Evolutionary conservation across 768 basidiomycete species (phyloP), one percentile per base, ranked within the genome.

Genomic region (Lactarius deliciosus): DNA sequence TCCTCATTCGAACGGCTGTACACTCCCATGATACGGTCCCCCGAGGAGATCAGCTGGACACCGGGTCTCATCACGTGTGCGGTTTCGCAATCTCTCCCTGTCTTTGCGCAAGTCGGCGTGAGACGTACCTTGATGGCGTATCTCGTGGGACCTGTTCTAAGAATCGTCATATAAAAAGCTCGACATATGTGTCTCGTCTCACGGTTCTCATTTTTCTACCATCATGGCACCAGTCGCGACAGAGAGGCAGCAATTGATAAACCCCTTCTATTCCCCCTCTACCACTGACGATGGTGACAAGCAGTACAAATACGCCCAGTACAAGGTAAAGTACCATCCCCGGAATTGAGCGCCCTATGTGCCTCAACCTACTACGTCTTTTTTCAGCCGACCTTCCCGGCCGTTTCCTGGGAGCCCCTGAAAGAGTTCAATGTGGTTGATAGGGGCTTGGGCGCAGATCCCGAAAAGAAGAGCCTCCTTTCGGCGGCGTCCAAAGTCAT

Each of bases 201-300:
- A 30, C 54, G 22, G 8, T 36, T 57, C 64, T 41, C 13, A 11
- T 25, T 28, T 54, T 57, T 43, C 56, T 53, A 34, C 61, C 53
- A 25, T 40, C 53, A 69, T 68, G 69, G 59, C 66, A 11, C 55
- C 66, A 28, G 60, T 58, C 3, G 47, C 45, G 11, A 28, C 63
- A 18, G n/a, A 47, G 34, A 58, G 28, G 36, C 47, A 18, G 38
- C 55, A 28, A 30, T 25, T 81, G 41, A 77, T 85, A 76, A 89
- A 89, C 72, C 85, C 86, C 0, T 90, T 90, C 76, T 89, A 90
- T 70, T 88, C 86, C 5, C 89, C 89, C 50, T 77, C 81, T 16
- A 77, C 79, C 18, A 81, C 75, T 2, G 83, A 86, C 53, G 81
- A 81, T 50, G 81, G 77, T 0, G 82, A 89, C 68, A 74, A 77